These are phyloP conservation scores for Nicotiana obtusifolia DNA, from an alignment of 257 asterid genomes.

Conservation along the genomic window DNA sequence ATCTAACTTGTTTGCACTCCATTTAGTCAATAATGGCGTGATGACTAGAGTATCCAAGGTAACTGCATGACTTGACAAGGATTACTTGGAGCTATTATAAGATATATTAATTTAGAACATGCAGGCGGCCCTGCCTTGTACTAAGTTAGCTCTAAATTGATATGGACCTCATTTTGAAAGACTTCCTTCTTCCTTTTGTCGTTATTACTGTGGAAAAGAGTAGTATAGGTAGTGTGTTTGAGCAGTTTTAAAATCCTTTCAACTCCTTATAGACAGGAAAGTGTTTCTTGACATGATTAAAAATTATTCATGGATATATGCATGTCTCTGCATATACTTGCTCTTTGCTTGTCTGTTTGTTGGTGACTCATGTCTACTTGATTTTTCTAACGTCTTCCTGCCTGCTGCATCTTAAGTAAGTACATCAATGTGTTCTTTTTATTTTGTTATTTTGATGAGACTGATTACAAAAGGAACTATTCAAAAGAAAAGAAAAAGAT, in stretches of 20 bases:
- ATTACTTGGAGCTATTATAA: constrained; percentile 37
- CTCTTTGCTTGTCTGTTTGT: neutral
- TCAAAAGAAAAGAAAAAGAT: neutral
- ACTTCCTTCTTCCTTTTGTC: neutral
- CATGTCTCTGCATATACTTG: neutral
- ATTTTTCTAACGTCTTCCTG: neutral
- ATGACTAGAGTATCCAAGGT: constrained; percentile 27
- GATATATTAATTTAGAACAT: constrained; percentile 34
- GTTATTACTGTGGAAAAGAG: neutral
- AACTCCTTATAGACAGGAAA: neutral
- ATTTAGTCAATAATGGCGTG: constrained; percentile 11
- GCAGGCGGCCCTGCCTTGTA: constrained; percentile 34
- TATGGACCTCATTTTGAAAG: neutral
- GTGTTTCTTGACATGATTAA: neutral
- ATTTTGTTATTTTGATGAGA: neutral
- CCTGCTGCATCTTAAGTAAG: neutral
- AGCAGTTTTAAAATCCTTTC: neutral
- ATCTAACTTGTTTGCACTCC: constrained; percentile 19
- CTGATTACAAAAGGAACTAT: neutral
- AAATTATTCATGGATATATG: neutral
- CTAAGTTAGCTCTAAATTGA: neutral
- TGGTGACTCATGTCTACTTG: neutral
- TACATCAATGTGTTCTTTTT: neutral
- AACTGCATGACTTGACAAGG: constrained; percentile 25
- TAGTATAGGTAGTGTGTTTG: neutral